Conservation (phyloP, 2,329 filamentous ascomycete species). For the Colletotrichum cuscutae region DNA sequence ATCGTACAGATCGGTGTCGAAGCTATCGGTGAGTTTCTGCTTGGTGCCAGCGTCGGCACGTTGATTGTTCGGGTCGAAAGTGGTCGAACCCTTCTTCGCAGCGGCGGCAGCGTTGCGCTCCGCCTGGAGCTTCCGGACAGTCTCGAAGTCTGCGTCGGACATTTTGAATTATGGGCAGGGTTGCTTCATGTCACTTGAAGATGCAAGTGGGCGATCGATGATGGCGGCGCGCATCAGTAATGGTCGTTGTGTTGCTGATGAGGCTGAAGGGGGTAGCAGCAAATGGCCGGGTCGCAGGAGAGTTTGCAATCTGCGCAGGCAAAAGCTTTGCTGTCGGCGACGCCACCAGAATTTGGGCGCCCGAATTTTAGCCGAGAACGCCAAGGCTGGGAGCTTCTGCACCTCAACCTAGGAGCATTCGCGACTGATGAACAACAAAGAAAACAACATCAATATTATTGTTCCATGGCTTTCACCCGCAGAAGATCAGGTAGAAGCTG, state of each 20-base stretch:
- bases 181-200: conserved; percentile 47
- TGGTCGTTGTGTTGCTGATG: conserved; percentile 40
- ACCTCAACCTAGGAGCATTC: not conserved
- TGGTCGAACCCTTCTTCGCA: conserved; percentile 83
- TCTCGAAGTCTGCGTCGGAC: conserved; percentile 87
- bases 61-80: conserved; percentile 82
- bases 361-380: conserved; percentile 47
- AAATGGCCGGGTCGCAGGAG: conserved; percentile 32
- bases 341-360: conserved; percentile 45
- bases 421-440: not conserved
- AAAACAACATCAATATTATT: no score
- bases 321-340: conserved; percentile 42
- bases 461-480: no score
- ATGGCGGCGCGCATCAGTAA: conserved; percentile 37
- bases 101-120: conserved; percentile 88
- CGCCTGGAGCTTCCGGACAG: conserved; percentile 87
- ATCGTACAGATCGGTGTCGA: conserved; percentile 90
- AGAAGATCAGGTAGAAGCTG: no score
- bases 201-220: conserved; percentile 33
- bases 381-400: not conserved
- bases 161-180: conserved; percentile 57
- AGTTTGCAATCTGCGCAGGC: conserved; percentile 38
- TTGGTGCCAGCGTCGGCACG: conserved; percentile 87
- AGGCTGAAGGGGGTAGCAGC: conserved; percentile 36
- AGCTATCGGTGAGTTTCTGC: conserved; percentile 88